phyloP scores from a whole-genome alignment of 176 grass and related monocot species.

The Eleusine indica region DNA sequence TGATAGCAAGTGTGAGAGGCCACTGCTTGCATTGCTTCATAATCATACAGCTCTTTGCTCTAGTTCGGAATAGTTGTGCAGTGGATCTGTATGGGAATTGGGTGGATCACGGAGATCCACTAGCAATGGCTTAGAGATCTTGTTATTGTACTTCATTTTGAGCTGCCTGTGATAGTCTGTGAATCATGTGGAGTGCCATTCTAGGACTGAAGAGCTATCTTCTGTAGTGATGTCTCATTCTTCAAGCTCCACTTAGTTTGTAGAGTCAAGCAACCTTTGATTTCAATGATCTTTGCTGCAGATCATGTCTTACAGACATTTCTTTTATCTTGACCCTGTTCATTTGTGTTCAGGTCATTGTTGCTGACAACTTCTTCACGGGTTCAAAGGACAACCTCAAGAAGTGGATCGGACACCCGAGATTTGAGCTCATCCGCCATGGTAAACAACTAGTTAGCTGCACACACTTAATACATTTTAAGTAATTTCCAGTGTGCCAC shows the following conservation, averaged over 20 bases:
- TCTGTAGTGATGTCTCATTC: not conserved
- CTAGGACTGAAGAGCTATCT: not conserved
- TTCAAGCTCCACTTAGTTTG: not conserved
- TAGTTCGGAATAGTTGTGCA: not conserved
- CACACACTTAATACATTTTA: not conserved
- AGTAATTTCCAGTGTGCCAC: not conserved
- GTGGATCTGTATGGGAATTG: slow-evolving; percentile 29
- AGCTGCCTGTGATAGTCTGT: not conserved
- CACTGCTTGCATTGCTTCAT: slow-evolving; percentile 13
- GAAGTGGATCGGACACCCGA: slow-evolving; percentile 98
- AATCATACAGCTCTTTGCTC: not conserved
- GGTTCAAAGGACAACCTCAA: slow-evolving; percentile 98
- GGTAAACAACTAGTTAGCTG: slow-evolving; percentile 57
- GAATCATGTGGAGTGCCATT: not conserved
- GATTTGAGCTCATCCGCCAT: slow-evolving; percentile 99
- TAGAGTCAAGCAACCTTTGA: not conserved
- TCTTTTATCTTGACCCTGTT: not conserved
- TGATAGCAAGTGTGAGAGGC: slow-evolving; percentile 3
- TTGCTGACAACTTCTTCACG: slow-evolving; percentile 96
- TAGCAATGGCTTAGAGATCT: slow-evolving; percentile 39
- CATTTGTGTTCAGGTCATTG: slow-evolving; percentile 74
- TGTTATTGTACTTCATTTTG: not conserved
- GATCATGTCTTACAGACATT: slow-evolving; percentile 17
- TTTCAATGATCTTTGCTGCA: not conserved
- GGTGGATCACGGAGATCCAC: slow-evolving; percentile 34